Conservation (phyloP, 192 early-diverging fungal species). For the Coemansia aciculifera region DNA sequence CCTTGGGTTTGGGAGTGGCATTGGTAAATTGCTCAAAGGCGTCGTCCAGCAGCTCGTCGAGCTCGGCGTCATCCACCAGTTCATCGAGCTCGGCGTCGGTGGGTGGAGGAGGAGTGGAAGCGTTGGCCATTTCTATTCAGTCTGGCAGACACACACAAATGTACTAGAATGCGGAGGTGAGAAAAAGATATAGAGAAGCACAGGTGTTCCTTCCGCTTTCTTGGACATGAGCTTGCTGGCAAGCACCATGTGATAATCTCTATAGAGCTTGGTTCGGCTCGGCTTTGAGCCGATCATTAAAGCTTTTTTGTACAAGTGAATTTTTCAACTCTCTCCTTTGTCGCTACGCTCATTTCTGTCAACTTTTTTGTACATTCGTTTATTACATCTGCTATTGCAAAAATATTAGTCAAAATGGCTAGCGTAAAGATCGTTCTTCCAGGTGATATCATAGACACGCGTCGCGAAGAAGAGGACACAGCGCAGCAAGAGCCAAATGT, state of each 20-base stretch:
- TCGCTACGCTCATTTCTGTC: background rate
- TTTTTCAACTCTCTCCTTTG: background rate
- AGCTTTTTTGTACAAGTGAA: background rate
- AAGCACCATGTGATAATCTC: background rate
- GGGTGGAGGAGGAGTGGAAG: conserved; percentile 20
- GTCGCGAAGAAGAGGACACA: conserved; percentile 1
- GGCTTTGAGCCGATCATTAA: background rate
- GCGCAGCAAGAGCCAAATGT: conserved; percentile 8
- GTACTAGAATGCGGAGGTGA: background rate
- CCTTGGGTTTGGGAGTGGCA: conserved; percentile 37
- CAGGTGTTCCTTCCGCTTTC: background rate
- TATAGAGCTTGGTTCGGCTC: background rate
- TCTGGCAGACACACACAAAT: conserved; percentile 3
- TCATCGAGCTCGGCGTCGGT: conserved; percentile 69
- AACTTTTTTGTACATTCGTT: conserved; percentile 4
- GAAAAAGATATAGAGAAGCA: background rate
- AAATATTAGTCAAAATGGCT: conserved; percentile 17
- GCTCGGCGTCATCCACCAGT: conserved; percentile 72
- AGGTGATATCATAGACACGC: conserved; percentile 44
- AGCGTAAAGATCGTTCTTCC: conserved; percentile 38
- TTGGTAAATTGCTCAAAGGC: conserved; percentile 74
- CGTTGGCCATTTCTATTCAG: conserved; percentile 32
- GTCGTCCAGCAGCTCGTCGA: conserved; percentile 73
- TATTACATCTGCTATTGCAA: background rate
- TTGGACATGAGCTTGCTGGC: background rate